Percentiles rank a stretch among this genome's conserved stretches.
phyloP scores from a whole-genome alignment of 2,329 filamentous ascomycete species.

The Coniochaeta ligniaria region DNA sequence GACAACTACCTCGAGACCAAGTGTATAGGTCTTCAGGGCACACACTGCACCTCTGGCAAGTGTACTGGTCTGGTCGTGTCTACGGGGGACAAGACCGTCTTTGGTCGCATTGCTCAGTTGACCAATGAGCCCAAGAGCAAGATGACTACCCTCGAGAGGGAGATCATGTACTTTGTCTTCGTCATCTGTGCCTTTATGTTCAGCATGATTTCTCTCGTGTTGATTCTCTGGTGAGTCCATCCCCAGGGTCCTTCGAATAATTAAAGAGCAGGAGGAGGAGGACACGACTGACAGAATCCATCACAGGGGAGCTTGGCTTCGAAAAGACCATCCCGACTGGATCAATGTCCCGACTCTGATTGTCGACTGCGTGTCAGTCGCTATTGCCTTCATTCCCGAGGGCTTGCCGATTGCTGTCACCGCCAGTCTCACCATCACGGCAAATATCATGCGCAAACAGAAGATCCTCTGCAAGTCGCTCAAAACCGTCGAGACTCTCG shows the following conservation, averaged over 20 bases:
- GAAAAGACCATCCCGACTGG: constrained; percentile 57
- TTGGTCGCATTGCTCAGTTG: constrained; percentile 67
- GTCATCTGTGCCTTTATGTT: constrained; percentile 64
- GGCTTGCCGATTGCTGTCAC: constrained; percentile 65
- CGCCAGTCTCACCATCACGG: constrained; percentile 66
- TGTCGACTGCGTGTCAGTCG: constrained; percentile 64
- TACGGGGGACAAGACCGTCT: constrained; percentile 66
- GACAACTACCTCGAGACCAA: constrained; percentile 70
- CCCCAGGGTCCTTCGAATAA: too few species aligned
- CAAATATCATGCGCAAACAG: constrained; percentile 69
- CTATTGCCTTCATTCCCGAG: constrained; percentile 71
- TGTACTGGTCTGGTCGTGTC: constrained; percentile 62
- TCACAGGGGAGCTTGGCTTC: constrained; percentile 47
- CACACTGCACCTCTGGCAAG: constrained; percentile 65
- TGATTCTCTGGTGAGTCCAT: constrained; percentile 54
- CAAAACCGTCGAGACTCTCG: constrained; percentile 71
- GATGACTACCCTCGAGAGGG: constrained; percentile 63
- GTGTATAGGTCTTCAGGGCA: constrained; percentile 72
- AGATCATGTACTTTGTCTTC: constrained; percentile 65
- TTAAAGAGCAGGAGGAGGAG: too few species aligned
- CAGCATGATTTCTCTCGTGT: constrained; percentile 53
- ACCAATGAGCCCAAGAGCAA: constrained; percentile 62
- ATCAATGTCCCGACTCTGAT: constrained; percentile 68
- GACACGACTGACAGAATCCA: too few species aligned
- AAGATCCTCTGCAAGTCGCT: constrained; percentile 74